A percentile compares a stretch with the other conserved stretches of the same genome.
Conservation (phyloP, 306 rosid genomes). For the Alnus glutinosa region DNA sequence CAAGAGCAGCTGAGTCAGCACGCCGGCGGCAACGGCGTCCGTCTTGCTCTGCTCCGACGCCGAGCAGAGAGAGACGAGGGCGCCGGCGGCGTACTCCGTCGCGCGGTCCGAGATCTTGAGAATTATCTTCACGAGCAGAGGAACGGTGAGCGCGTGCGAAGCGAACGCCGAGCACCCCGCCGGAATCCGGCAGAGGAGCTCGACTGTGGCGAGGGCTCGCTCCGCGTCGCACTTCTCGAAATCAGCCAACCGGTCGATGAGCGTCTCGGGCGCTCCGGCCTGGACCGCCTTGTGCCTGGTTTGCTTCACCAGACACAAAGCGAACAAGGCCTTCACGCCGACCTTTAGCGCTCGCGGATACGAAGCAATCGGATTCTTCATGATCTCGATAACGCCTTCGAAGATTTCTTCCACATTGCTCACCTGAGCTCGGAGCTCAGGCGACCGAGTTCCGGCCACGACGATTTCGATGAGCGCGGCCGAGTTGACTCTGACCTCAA, state of each 20-base stretch:
- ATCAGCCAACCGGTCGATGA: conserved; percentile 67
- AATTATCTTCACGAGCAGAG: conserved; percentile 79
- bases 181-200: conserved; percentile 68
- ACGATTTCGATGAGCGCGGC: conserved; percentile 72
- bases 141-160: conserved; percentile 73
- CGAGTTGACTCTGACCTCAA: conserved; percentile 73
- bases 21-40: conserved; percentile 85
- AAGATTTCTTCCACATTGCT: conserved; percentile 61
- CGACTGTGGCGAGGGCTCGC: conserved; percentile 80
- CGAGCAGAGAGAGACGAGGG: conserved; percentile 76
- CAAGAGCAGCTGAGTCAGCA: conserved; percentile 72
- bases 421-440: conserved; percentile 66
- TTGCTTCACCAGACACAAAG: conserved; percentile 72
- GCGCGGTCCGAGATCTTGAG: conserved; percentile 81
- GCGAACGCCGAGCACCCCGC: conserved; percentile 59
- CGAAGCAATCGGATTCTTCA: conserved; percentile 44
- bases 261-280: conserved; percentile 70
- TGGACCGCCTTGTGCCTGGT: conserved; percentile 67
- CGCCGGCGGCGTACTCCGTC: conserved; percentile 92
- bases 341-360: conserved; percentile 66
- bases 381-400: conserved; percentile 69
- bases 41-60: conserved; percentile 56
- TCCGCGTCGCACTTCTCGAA: conserved; percentile 87
- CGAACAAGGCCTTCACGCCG: conserved; percentile 78
- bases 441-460: conserved; percentile 60